These are phyloP conservation scores for Plantago elongata DNA, from an alignment of 257 asterid species.

Conservation along the genomic window DNA sequence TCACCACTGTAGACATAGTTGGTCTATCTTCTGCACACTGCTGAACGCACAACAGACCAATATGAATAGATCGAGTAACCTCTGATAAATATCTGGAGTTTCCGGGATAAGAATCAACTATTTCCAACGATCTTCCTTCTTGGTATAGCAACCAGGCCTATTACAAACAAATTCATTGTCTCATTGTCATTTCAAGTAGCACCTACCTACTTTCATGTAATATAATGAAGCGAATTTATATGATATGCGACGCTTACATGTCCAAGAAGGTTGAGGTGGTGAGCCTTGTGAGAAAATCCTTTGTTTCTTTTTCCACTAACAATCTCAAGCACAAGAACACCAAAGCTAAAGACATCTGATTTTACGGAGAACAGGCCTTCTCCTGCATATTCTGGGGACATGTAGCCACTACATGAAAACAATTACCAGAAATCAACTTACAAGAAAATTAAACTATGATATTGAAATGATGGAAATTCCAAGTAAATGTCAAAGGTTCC, in stretches of 20 bases:
- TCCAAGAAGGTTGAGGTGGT: conserved; percentile 30
- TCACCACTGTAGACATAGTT: conserved; percentile 28
- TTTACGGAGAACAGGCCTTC: conserved; percentile 33
- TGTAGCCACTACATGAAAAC: conserved; percentile 28
- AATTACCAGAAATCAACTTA: neutral
- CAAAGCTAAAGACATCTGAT: conserved; percentile 36
- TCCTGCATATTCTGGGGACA: conserved; percentile 36
- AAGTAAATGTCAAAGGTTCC: neutral
- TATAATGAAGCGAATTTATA: neutral
- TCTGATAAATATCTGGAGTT: conserved; percentile 10
- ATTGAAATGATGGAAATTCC: neutral
- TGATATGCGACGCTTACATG: conserved; percentile 18
- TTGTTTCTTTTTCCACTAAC: conserved; percentile 28
- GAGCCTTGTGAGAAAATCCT: conserved; percentile 21
- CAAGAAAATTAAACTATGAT: neutral
- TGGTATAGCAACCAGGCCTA: conserved; percentile 38
- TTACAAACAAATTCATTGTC: neutral
- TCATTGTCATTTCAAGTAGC: too few relatives aligned
- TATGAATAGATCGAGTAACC: conserved; percentile 28
- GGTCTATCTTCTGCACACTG: conserved; percentile 24
- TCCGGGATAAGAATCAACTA: conserved; percentile 14
- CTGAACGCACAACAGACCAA: conserved; percentile 34
- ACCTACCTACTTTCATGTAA: neutral
- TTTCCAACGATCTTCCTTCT: conserved; percentile 30
- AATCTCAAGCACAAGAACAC: conserved; percentile 29